Evolutionary conservation across 1,139 yeast species (phyloP).

Genomic region (Nakaseomyces uthaithaninus): DNA sequence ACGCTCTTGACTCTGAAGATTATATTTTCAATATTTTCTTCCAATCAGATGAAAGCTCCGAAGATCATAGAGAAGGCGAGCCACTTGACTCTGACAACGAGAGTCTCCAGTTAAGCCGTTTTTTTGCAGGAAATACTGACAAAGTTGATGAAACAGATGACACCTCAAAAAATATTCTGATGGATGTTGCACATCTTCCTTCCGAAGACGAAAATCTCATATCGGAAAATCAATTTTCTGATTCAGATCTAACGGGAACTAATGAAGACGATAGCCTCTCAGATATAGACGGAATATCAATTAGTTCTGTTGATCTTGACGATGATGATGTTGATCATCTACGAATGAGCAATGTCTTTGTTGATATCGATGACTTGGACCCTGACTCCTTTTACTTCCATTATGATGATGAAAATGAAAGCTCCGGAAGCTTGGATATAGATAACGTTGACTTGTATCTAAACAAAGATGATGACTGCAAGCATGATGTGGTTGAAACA

Average conservation of each 20-base stretch:
- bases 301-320: slow-evolving; percentile 7
- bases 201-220: slow-evolving; percentile 29
- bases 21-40: slow-evolving; percentile 31
- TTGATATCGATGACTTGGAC: slow-evolving; percentile 34
- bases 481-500: slow-evolving; percentile 24
- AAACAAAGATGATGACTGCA: slow-evolving; percentile 13
- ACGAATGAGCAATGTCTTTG: slow-evolving; percentile 31
- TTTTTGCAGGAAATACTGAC: slow-evolving; percentile 19
- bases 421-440: slow-evolving; percentile 20
- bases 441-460: slow-evolving; percentile 11
- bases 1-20: slow-evolving; percentile 23
- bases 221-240: slow-evolving; percentile 11
- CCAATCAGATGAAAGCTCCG: slow-evolving; percentile 29
- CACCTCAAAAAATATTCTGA: slow-evolving; percentile 32
- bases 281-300: slow-evolving; percentile 5
- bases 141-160: slow-evolving; percentile 34
- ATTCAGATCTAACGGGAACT: slow-evolving; percentile 10
- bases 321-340: slow-evolving; percentile 27
- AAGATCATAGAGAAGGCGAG: slow-evolving; percentile 18
- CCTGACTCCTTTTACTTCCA: slow-evolving; percentile 35
- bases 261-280: slow-evolving; percentile 8
- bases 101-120: slow-evolving; percentile 9
- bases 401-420: slow-evolving; percentile 25
- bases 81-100: not conserved
- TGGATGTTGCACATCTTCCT: slow-evolving; percentile 33